Conservation (phyloP, 345 rosid species). For the Moricandia arvensis region DNA sequence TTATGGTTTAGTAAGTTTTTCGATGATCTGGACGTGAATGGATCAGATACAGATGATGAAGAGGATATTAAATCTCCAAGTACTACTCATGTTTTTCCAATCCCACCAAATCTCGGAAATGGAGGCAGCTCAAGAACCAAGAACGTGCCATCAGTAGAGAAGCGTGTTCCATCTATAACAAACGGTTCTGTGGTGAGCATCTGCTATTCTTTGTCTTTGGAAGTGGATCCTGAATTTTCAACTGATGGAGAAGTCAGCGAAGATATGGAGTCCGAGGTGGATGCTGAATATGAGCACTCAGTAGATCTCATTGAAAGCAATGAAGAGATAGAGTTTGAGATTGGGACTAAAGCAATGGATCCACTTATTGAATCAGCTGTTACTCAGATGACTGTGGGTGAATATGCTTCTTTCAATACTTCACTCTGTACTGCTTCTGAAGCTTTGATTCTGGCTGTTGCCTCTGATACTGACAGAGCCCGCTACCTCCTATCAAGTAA, state of each 20-base stretch:
- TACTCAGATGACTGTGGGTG: conserved; percentile 80
- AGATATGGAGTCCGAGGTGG: conserved; percentile 69
- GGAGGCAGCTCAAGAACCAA: conserved; percentile 32
- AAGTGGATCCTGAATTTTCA: conserved; percentile 25
- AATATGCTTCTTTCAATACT: conserved; percentile 54
- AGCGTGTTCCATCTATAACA: conserved; percentile 40
- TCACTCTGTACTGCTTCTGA: conserved; percentile 39
- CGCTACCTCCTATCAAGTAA: conserved; percentile 55
- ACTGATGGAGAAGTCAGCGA: conserved; percentile 54
- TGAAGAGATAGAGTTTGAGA: conserved; percentile 89
- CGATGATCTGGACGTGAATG: conserved; percentile 42
- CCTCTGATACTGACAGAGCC: conserved; percentile 47
- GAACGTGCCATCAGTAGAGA: conserved; percentile 19
- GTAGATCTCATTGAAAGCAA: conserved; percentile 78
- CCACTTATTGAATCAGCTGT: conserved; percentile 60
- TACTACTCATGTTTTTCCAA: conserved; percentile 28
- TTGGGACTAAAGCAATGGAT: conserved; percentile 75
- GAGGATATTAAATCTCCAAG: conserved; percentile 41
- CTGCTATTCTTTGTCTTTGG: conserved; percentile 61
- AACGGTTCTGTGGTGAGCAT: conserved; percentile 63
- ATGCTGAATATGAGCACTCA: conserved; percentile 30
- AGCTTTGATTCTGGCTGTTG: conserved; percentile 64
- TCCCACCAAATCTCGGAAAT: conserved; percentile 15
- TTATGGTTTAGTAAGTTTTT: conserved; percentile 67
- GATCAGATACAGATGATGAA: conserved; percentile 39